Conservation (phyloP, 257 asterid species). For the Jaltomata sinuosa region DNA sequence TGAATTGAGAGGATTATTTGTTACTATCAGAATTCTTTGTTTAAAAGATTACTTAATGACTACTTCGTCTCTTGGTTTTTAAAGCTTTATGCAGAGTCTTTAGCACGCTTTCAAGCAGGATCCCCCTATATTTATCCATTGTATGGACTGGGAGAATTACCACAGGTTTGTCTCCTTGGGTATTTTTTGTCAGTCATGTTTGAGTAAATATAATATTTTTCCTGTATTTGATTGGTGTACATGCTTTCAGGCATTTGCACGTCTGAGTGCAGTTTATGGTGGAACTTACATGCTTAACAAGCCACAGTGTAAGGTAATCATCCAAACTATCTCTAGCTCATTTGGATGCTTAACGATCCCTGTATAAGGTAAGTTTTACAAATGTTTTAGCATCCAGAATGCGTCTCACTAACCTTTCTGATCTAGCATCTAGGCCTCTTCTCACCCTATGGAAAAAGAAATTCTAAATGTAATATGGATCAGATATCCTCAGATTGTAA, state of each 20-base stretch:
- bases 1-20: not conserved
- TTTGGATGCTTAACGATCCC: not conserved
- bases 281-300: constrained; percentile 98
- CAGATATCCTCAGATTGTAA: not conserved
- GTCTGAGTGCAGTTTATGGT: constrained; percentile 98
- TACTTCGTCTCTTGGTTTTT: constrained; percentile 4
- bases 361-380: not conserved
- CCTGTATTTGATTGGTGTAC: not conserved
- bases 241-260: constrained; percentile 82
- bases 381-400: not conserved
- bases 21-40: not conserved
- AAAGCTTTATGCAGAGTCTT: constrained; percentile 93
- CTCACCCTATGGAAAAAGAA: not conserved
- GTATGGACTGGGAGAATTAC: constrained; percentile 97
- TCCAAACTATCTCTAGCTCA: not conserved
- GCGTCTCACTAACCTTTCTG: not conserved
- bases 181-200: not conserved
- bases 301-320: constrained; percentile 85
- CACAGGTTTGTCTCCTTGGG: constrained; percentile 63
- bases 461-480: not conserved
- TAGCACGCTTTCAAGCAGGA: constrained; percentile 95
- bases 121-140: constrained; percentile 95
- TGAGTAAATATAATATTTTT: not conserved
- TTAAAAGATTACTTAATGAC: not conserved
- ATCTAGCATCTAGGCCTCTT: not conserved